Base-by-base conservation (phyloP, 2,329 filamentous ascomycete genomes). In the Massarina eburnea region DNA sequence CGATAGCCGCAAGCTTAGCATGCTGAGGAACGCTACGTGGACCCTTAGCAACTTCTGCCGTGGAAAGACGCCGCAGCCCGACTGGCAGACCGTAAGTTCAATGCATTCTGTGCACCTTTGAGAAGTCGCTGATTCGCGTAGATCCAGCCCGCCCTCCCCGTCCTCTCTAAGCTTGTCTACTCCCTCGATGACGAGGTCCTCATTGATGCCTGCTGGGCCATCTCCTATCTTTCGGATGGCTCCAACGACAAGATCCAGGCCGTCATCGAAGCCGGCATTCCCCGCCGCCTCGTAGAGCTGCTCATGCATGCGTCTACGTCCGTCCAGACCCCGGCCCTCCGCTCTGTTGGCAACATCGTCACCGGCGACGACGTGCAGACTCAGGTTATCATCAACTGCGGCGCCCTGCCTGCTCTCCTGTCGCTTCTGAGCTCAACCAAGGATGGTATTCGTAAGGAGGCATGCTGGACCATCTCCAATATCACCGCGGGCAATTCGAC, bases 391-490 rank as follows among this genome's bases (percentile, higher is more conserved):
- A 99, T 99, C 75, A 99, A 99, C 82, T 96, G 91, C 63, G 92
- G 94, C 50, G 86, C 94, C 57, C 82, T 99, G 37, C 85, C 91
- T 33, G 95, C 91, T 56, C 82, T 99, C n/a, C 78, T 97, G 41
- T 94, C 91, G 27, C 85, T 99, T 15, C 79, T 99, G 53, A 92
- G 91, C 80, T 97, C 92, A 27, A 94, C 89, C 67, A 99, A 99
- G 81, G 94, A 99, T 66, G 94, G 94, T 20, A 99, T 99, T 58
- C 90, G 94, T 58, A 99, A 99, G 80, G 94, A 99, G 75, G 94
- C 94, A 21, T 99, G 94, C 84, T 99, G 94, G 94, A 99, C 94
- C 40, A 99, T 99, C 62, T 96, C 91, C 70, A 99, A 99, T 80
- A 89, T 99, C 66, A 99, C 94, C 24, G 94, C 94, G 49, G 94